A percentile compares a stretch with the other conserved stretches of the same genome.
Evolutionary conservation across 345 rosid species (phyloP).

Genomic region (Psidium guajava): DNA sequence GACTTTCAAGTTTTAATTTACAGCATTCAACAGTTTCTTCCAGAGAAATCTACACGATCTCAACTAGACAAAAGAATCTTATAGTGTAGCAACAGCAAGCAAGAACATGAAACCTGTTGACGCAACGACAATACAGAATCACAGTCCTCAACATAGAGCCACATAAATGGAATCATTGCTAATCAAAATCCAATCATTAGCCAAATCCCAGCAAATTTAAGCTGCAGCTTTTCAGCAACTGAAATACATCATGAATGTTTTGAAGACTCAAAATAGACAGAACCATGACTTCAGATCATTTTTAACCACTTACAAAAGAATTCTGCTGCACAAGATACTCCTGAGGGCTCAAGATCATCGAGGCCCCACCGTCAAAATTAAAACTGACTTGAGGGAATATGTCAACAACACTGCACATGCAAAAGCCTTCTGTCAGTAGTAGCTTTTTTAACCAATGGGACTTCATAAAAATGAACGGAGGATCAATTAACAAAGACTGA

Average conservation of each 20-base stretch:
- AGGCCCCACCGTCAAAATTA: slow-evolving; percentile 83
- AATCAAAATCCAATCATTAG: neutral
- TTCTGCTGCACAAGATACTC: slow-evolving; percentile 87
- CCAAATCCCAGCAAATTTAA: neutral
- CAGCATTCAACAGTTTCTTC: neutral
- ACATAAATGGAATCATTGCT: neutral
- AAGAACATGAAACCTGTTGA: neutral
- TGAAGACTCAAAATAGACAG: neutral
- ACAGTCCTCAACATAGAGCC: neutral
- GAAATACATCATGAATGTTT: neutral
- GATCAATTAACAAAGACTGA: slow-evolving; percentile 7
- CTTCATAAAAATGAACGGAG: neutral
- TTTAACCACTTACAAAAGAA: slow-evolving; percentile 50
- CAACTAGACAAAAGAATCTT: neutral
- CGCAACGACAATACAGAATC: neutral
- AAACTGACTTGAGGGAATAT: slow-evolving; percentile 85
- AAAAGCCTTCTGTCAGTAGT: neutral
- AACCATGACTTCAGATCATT: neutral
- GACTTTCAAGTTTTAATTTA: neutral
- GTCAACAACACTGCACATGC: slow-evolving; percentile 38
- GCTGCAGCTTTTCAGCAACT: no score
- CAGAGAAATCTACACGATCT: neutral
- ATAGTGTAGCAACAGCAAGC: neutral
- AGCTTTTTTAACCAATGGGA: neutral
- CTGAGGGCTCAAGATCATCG: slow-evolving; percentile 67